Conservation (phyloP, 202 grass and related monocot genomes). For the Elaeis oleifera region DNA sequence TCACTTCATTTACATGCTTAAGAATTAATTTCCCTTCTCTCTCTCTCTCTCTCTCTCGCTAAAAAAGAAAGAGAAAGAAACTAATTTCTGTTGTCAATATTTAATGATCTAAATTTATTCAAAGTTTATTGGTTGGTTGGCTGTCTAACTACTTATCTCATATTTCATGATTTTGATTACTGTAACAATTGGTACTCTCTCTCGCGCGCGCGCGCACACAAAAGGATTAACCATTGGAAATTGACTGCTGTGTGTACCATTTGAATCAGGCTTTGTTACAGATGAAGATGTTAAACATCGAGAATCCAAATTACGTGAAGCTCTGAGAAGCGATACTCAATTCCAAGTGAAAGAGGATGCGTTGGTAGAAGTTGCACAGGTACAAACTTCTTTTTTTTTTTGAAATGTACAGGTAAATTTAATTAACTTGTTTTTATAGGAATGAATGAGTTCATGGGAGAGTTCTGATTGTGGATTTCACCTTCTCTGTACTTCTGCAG, state of each 20-base stretch:
- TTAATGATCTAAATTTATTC: no score
- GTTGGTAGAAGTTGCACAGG: constrained; percentile 79
- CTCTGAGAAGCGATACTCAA: constrained; percentile 48
- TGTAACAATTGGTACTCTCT: no score
- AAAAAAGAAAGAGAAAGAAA: no score
- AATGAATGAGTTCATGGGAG: background rate
- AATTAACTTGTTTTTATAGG: background rate
- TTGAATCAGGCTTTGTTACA: constrained; percentile 64
- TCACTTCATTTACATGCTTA: no score
- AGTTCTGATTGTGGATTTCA: constrained; percentile 15
- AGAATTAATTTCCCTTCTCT: no score
- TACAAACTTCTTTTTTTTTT: background rate
- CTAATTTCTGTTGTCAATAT: no score
- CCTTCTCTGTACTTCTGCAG: constrained; percentile 34
- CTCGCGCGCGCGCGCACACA: no score
- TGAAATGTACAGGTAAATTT: constrained; percentile 36
- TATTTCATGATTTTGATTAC: no score
- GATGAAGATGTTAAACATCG: constrained; percentile 62
- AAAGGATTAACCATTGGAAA: no score
- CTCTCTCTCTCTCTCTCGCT: no score
- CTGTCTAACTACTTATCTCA: no score
- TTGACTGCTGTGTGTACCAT: background rate
- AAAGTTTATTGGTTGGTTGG: no score
- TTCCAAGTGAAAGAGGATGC: constrained; percentile 53
- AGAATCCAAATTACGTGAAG: constrained; percentile 51